These are phyloP conservation scores for Cystobasidiaceae sp. DNA, from an alignment of 1,284 basidiomycete genomes.

Conservation along the genomic window DNA sequence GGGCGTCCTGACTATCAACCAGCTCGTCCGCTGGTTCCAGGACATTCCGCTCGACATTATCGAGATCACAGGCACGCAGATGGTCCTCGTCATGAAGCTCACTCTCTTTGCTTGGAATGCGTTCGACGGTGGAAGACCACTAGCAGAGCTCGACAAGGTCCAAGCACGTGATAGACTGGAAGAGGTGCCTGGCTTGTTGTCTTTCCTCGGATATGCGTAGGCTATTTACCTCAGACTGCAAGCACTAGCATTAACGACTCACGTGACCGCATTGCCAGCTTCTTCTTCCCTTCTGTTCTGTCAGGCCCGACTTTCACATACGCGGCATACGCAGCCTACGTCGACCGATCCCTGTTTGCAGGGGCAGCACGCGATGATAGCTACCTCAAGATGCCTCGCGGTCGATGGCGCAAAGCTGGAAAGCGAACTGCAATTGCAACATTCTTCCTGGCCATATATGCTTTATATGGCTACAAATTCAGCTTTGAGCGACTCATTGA, in stretches of 20 bases:
- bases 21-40: conserved; percentile 46
- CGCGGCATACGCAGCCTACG: conserved; percentile 69
- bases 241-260: no score
- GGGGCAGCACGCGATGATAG: conserved; percentile 9
- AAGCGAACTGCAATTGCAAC: conserved; percentile 55
- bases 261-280: no score
- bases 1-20: conserved; percentile 74
- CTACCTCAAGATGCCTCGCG: conserved; percentile 33
- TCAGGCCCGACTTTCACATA: conserved; percentile 89
- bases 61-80: conserved; percentile 82
- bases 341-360: conserved; percentile 65
- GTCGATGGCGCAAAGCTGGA: conserved; percentile 38
- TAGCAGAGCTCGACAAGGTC: conserved; percentile 77
- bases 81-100: conserved; percentile 92
- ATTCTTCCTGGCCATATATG: conserved; percentile 68
- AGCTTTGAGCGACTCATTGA: conserved; percentile 55
- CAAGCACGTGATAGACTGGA: conserved; percentile 69
- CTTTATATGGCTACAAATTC: conserved; percentile 59
- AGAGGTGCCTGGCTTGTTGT: conserved; percentile 66
- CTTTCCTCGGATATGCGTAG: conserved; percentile 86
- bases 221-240: conserved; percentile 48
- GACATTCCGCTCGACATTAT: conserved; percentile 62
- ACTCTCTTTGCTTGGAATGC: conserved; percentile 97
- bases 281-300: conserved; percentile 93
- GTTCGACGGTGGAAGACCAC: conserved; percentile 72